Evolutionary conservation across 176 grass and related monocot species (phyloP), one percentile per base, ranked within the genome.

Genomic region (Oryza coarctata): DNA sequence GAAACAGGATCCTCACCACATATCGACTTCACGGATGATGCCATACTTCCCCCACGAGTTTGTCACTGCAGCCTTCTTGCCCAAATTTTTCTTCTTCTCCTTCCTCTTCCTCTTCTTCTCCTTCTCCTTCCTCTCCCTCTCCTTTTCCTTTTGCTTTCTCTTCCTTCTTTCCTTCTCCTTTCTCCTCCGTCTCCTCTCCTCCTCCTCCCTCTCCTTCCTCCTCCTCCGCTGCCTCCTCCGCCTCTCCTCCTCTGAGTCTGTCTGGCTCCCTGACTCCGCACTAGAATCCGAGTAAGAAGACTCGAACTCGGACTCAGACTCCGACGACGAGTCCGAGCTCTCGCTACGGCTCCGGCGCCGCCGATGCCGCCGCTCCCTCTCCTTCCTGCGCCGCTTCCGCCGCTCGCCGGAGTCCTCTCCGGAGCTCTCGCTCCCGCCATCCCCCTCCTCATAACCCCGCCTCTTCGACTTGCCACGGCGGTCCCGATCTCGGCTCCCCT

Each of bases 1-100:
- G 58, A 69, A 78, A 63, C 32, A 74, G 35, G 63, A 32, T 41
- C 81, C 89, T 95, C 62, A 99, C 97, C 97, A 99, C 97, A 99
- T 95, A 69, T 99, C 93, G 0, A 85, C 74, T 83, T 99, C 97
- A 35, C 83, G 88, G 70, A 99, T 90, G 70, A 99, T 94, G n/a
- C 97, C 97, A 85, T 95, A 96, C 77, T 96, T 94, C 9, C 97
- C 96, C 97, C 97, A 99, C 15, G 74, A 94, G 63, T 99, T 92
- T 18, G 97, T 99, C 34, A 99, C 93, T 0, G 97, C 93, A 7
- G 89, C 72, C 30, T 84, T 95, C 77, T 95, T 99, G 33, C 85
- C 87, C 55, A 73, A 74, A 70, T 90, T 86, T 63, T 95, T 95
- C 76, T 88, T 40, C 45, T 90, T 80, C 34, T 91, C 71, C 84